Evolutionary conservation across 495 filamentous ascomycete species (phyloP).

Genomic region (Aspergillus ostianus): DNA sequence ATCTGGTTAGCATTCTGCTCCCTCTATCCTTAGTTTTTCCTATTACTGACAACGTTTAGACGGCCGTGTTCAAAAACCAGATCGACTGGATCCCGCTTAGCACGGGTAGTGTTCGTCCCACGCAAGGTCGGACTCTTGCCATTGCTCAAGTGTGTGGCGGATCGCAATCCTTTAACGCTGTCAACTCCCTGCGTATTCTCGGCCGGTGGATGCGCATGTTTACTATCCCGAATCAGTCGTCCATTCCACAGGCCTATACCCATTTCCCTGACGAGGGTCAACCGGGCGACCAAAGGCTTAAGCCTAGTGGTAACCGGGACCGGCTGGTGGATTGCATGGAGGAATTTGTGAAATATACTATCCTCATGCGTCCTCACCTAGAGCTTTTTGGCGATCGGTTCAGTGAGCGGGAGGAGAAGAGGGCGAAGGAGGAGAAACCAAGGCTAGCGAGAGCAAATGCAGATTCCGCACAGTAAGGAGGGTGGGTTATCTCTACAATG

Average conservation of each 20-base stretch:
- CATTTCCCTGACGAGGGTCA: slow-evolving; percentile 57
- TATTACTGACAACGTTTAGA: slow-evolving; percentile 35
- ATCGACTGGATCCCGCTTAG: slow-evolving; percentile 73
- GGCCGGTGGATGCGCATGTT: slow-evolving; percentile 82
- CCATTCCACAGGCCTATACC: slow-evolving; percentile 63
- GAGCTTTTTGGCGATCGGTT: slow-evolving; percentile 64
- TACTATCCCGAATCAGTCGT: slow-evolving; percentile 67
- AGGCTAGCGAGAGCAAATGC: no score
- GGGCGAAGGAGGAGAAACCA: slow-evolving; percentile 7
- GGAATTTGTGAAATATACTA: slow-evolving; percentile 73
- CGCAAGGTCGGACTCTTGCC: slow-evolving; percentile 65
- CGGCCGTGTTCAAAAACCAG: slow-evolving; percentile 72
- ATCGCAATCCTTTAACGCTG: slow-evolving; percentile 70
- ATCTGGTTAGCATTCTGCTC: slow-evolving; percentile 40
- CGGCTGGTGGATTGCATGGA: slow-evolving; percentile 75
- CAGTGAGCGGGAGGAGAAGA: slow-evolving; percentile 51
- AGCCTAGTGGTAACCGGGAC: slow-evolving; percentile 62
- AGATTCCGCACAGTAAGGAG: no score
- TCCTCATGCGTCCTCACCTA: slow-evolving; percentile 62
- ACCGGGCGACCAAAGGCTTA: slow-evolving; percentile 53
- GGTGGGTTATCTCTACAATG: no score
- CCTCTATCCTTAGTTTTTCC: not conserved
- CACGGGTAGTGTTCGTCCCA: slow-evolving; percentile 63
- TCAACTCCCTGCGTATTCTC: slow-evolving; percentile 68
- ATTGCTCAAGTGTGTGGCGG: slow-evolving; percentile 67